These are phyloP conservation scores for Gleditsia sinensis DNA, from an alignment of 306 rosid genomes.

Conservation along the genomic window DNA sequence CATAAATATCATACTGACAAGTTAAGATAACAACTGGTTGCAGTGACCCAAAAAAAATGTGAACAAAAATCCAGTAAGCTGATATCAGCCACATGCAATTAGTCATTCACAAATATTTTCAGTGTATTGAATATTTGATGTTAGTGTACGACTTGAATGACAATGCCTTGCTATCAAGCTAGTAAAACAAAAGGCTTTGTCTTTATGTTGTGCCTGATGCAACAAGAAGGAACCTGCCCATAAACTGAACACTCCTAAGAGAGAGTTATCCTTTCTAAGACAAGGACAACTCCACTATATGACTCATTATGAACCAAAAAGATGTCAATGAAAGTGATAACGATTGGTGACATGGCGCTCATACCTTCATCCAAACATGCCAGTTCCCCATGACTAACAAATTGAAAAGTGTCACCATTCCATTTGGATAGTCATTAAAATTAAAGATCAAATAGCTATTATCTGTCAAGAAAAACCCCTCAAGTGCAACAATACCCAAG, in stretches of 20 bases:
- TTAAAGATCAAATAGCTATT: slow-evolving; percentile 86
- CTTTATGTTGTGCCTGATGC: not conserved
- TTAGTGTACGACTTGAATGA: not conserved
- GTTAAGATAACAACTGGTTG: slow-evolving; percentile 18
- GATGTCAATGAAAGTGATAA: slow-evolving; percentile 9
- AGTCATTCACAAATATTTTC: not conserved
- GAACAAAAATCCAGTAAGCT: slow-evolving; percentile 25
- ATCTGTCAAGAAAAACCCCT: slow-evolving; percentile 62
- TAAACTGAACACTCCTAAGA: slow-evolving; percentile 10
- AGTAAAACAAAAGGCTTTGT: slow-evolving; percentile 13
- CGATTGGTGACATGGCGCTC: slow-evolving; percentile 19
- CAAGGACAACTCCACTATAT: not conserved
- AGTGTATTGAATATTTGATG: not conserved
- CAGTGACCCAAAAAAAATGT: slow-evolving; percentile 17
- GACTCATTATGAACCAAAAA: slow-evolving; percentile 30
- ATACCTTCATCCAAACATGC: slow-evolving; percentile 86
- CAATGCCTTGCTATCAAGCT: slow-evolving; percentile 19
- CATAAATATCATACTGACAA: not conserved
- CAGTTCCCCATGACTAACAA: slow-evolving; percentile 84
- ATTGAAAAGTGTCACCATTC: slow-evolving; percentile 99
- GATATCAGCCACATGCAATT: slow-evolving; percentile 16
- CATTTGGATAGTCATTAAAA: slow-evolving; percentile 94
- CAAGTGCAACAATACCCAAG: slow-evolving; percentile 33
- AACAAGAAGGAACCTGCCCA: slow-evolving; percentile 13
- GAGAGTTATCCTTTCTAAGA: slow-evolving; percentile 11